These are phyloP conservation scores for Dictyostelium firmibasis DNA, from an alignment of 78 protist species.

Conservation along the genomic window DNA sequence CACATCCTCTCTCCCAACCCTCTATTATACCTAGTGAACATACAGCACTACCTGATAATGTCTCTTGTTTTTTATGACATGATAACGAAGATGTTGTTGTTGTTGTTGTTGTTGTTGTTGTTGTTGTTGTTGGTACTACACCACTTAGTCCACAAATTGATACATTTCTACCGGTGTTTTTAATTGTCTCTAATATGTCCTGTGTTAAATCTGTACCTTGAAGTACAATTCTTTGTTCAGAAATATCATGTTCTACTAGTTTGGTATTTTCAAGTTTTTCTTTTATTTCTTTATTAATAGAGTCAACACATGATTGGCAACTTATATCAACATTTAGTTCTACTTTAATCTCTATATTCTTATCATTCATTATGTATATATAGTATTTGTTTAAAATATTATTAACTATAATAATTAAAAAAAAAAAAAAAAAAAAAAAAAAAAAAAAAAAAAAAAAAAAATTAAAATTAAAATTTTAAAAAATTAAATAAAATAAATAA, in stretches of 20 bases:
- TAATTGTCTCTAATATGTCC: slow-evolving; percentile 36
- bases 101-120: background rate
- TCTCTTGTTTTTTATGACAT: background rate
- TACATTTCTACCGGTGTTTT: slow-evolving; percentile 22
- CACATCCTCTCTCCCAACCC: slow-evolving; percentile 69
- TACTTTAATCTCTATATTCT: background rate
- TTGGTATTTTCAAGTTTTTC: background rate
- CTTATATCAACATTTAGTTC: slow-evolving; percentile 60
- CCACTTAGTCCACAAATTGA: slow-evolving; percentile 32
- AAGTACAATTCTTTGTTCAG: slow-evolving; percentile 9
- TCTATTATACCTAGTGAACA: slow-evolving; percentile 52
- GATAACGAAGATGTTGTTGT: background rate
- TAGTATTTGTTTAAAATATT: too few species aligned
- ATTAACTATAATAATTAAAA: too few species aligned
- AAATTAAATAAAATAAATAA: too few species aligned
- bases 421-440: too few species aligned
- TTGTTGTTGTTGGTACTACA: background rate
- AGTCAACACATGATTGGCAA: slow-evolving; percentile 49
- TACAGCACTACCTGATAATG: slow-evolving; percentile 3
- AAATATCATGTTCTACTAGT: background rate
- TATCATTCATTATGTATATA: background rate
- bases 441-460: too few species aligned
- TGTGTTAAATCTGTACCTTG: slow-evolving; percentile 23
- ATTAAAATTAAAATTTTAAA: too few species aligned
- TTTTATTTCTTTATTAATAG: background rate